These are phyloP conservation scores for Fusarium hainanense DNA, from an alignment of 2,329 filamentous ascomycete genomes.

Conservation along the genomic window DNA sequence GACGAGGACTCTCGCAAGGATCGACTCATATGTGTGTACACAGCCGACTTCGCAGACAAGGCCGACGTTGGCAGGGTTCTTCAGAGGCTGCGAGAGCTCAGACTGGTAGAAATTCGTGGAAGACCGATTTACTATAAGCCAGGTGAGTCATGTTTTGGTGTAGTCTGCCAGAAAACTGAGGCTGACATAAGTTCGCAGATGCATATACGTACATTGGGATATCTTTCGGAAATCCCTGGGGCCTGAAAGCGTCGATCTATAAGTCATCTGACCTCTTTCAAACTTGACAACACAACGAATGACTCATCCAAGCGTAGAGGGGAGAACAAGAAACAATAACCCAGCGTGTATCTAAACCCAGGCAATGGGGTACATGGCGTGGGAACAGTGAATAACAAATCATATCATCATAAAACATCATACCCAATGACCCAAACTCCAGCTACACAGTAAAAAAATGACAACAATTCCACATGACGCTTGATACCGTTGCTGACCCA, in stretches of 20 bases:
- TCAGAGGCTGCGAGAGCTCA: constrained; percentile 68
- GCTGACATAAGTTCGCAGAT: constrained; percentile 57
- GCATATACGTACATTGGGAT: constrained; percentile 76
- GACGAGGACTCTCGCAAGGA: constrained; percentile 54
- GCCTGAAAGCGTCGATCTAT: constrained; percentile 69
- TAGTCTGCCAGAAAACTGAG: constrained; percentile 3
- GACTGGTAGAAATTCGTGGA: constrained; percentile 62
- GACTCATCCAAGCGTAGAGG: constrained; percentile 9
- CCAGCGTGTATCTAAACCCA: not conserved
- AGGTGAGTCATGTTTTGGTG: constrained; percentile 58
- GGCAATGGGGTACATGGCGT: constrained; percentile 6
- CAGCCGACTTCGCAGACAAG: constrained; percentile 75
- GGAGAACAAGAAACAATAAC: constrained; percentile 1
- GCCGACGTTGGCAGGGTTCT: constrained; percentile 77
- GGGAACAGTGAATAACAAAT: constrained; percentile 13
- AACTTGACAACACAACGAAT: constrained; percentile 18
- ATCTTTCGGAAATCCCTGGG: constrained; percentile 69
- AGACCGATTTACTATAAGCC: constrained; percentile 81
- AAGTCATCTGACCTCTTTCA: constrained; percentile 57
- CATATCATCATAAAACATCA: constrained; percentile 24
- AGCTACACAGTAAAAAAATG: not conserved
- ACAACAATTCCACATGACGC: constrained; percentile 18
- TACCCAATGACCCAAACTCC: constrained; percentile 30
- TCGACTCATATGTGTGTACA: constrained; percentile 82
- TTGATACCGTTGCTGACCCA: constrained; percentile 11